These are phyloP conservation scores for Bidens hawaiensis DNA, from an alignment of 140 eudicot genomes.

Conservation along the genomic window DNA sequence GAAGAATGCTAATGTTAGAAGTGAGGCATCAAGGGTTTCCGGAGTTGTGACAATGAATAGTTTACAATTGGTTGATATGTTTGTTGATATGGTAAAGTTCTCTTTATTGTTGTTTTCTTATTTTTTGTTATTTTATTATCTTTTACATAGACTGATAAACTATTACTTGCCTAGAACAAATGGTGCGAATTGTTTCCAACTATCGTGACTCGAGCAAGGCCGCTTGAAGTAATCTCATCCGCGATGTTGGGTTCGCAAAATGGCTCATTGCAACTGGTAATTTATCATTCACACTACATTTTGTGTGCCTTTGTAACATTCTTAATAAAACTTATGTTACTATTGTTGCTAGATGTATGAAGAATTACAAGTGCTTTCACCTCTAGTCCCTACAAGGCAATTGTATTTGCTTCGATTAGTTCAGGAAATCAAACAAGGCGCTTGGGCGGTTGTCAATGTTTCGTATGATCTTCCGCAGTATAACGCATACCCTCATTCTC, in stretches of 20 bases:
- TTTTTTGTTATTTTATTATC: too few species aligned
- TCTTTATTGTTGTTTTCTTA: neutral
- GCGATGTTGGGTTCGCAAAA: constrained; percentile 48
- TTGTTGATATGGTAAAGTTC: constrained; percentile 53
- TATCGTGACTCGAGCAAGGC: constrained; percentile 54
- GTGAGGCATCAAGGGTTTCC: constrained; percentile 60
- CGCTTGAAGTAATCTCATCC: constrained; percentile 53
- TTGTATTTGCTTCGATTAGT: constrained; percentile 62
- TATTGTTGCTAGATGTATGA: constrained; percentile 68
- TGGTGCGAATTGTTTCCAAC: constrained; percentile 61
- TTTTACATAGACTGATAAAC: neutral
- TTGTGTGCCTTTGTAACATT: neutral
- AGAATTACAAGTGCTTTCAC: constrained; percentile 81
- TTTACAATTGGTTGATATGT: constrained; percentile 57
- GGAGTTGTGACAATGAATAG: constrained; percentile 58
- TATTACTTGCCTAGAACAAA: constrained; percentile 42
- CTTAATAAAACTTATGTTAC: neutral
- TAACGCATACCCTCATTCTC: constrained; percentile 36
- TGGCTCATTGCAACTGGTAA: constrained; percentile 73
- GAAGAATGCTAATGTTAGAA: constrained; percentile 46
- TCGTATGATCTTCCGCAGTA: constrained; percentile 66
- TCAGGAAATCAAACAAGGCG: constrained; percentile 68
- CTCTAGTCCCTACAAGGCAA: constrained; percentile 73
- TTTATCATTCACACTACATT: too few species aligned
- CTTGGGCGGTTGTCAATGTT: constrained; percentile 89